A percentile compares a stretch with the other conserved stretches of the same genome.
These are phyloP conservation scores for Chlamydomonas incerta DNA, from an alignment of 139 green algal species.

Conservation along the genomic window DNA sequence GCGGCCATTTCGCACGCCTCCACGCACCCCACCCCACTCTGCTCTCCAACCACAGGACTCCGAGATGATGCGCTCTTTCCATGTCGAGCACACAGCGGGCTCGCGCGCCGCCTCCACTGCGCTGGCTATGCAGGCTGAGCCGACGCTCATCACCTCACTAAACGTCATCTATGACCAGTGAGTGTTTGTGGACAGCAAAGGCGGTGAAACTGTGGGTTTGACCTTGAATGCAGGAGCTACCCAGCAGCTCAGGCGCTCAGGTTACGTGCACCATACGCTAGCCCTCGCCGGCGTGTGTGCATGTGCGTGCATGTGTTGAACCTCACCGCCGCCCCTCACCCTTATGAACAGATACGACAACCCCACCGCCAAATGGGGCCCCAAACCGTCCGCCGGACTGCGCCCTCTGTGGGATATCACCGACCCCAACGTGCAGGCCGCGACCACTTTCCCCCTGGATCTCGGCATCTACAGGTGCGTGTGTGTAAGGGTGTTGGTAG, in stretches of 20 bases:
- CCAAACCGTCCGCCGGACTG: not conserved
- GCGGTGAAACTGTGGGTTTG: not conserved
- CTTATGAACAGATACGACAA: slow-evolving; percentile 13
- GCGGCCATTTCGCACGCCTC: too few species aligned
- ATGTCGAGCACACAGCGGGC: not conserved
- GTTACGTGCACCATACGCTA: not conserved
- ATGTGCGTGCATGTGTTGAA: too few species aligned
- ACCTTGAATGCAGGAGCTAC: not conserved
- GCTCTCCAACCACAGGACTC: not conserved
- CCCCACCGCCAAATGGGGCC: not conserved
- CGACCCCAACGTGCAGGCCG: too few species aligned
- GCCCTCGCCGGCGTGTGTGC: too few species aligned
- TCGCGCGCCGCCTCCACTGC: not conserved
- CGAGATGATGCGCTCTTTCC: slow-evolving; percentile 24
- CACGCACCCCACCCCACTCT: too few species aligned
- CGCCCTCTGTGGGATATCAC: not conserved
- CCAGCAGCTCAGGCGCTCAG: not conserved
- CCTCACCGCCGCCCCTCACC: too few species aligned
- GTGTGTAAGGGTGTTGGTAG: too few species aligned
- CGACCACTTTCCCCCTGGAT: not conserved
- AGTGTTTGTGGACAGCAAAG: too few species aligned
- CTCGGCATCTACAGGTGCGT: not conserved
- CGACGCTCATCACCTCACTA: not conserved
- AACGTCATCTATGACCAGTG: slow-evolving; percentile 2
- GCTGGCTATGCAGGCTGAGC: not conserved